Percentiles rank a stretch among this genome's conserved stretches.
Conservation (phyloP, 2,329 filamentous ascomycete genomes). For the Talaromyces pinophilus region DNA sequence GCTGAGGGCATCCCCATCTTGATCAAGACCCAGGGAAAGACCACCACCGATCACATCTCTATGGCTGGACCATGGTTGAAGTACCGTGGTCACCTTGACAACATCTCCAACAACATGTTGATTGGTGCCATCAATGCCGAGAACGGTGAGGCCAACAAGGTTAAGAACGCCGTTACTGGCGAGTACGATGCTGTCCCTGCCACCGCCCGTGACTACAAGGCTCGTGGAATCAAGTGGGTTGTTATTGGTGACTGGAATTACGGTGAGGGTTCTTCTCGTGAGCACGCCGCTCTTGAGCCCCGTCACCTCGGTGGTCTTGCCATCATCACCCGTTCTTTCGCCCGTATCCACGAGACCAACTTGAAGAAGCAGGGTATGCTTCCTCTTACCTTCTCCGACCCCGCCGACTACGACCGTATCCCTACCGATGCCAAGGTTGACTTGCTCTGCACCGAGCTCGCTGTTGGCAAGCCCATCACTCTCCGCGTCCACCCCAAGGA, state of each 20-base stretch:
- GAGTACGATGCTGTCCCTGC: constrained; percentile 86
- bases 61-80: constrained; percentile 98
- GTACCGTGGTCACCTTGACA: constrained; percentile 98
- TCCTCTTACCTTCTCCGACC: constrained; percentile 90
- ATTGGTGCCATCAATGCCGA: constrained; percentile 95
- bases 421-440: constrained; percentile 90
- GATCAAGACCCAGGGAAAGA: constrained; percentile 96
- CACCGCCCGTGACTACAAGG: constrained; percentile 97
- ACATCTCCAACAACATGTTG: constrained; percentile 99
- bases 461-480: constrained; percentile 88
- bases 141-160: constrained; percentile 96
- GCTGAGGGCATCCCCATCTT: constrained; percentile 80
- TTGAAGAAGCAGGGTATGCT: constrained; percentile 99
- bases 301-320: constrained; percentile 95
- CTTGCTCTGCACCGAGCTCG: constrained; percentile 83
- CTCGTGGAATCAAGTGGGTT: constrained; percentile 93
- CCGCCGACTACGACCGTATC: constrained; percentile 97
- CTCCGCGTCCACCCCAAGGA: constrained; percentile 90
- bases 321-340: constrained; percentile 93
- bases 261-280: constrained; percentile 94
- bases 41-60: constrained; percentile 94
- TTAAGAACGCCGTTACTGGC: constrained; percentile 85
- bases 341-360: constrained; percentile 99
- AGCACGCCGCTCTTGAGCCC: constrained; percentile 97
- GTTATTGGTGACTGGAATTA: constrained; percentile 99